These are phyloP conservation scores for Crithidia brevicula DNA, from an alignment of 208 protist species.

Conservation along the genomic window DNA sequence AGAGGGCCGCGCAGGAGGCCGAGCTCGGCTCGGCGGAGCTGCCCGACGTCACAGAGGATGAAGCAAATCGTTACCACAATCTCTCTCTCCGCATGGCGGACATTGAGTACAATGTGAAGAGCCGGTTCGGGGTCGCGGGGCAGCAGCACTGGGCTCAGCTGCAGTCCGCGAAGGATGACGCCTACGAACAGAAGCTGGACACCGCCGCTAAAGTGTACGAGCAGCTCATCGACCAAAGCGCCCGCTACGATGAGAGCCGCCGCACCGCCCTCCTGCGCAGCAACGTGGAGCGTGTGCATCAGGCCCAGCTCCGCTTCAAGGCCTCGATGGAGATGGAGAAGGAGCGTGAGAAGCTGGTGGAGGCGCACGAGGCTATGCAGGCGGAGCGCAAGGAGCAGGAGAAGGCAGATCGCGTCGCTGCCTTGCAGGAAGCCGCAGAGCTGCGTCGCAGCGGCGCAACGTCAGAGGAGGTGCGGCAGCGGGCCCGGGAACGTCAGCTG, in stretches of 20 bases:
- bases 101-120: slow-evolving; percentile 75
- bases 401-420: slow-evolving; percentile 54
- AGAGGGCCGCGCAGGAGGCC: slow-evolving; percentile 37
- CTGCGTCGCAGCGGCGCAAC: slow-evolving; percentile 56
- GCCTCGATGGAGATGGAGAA: slow-evolving; percentile 84
- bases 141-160: slow-evolving; percentile 88
- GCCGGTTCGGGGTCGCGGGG: slow-evolving; percentile 75
- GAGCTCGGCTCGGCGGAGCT: slow-evolving; percentile 62
- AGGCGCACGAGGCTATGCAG: slow-evolving; percentile 76
- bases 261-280: slow-evolving; percentile 67
- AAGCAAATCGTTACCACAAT: slow-evolving; percentile 80
- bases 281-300: slow-evolving; percentile 76
- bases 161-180: slow-evolving; percentile 82
- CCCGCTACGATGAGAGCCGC: slow-evolving; percentile 70
- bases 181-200: slow-evolving; percentile 81
- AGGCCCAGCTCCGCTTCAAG: slow-evolving; percentile 87
- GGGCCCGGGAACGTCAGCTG: slow-evolving; percentile 58
- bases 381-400: slow-evolving; percentile 45
- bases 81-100: slow-evolving; percentile 73
- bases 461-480: slow-evolving; percentile 41
- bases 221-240: slow-evolving; percentile 73
- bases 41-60: slow-evolving; percentile 78
- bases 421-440: slow-evolving; percentile 67
- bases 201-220: slow-evolving; percentile 75
- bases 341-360: slow-evolving; percentile 74